Evolutionary conservation across 1,284 basidiomycete species (phyloP), one percentile per base, ranked within the genome.

Genomic region (Ceratobasidium sp.): DNA sequence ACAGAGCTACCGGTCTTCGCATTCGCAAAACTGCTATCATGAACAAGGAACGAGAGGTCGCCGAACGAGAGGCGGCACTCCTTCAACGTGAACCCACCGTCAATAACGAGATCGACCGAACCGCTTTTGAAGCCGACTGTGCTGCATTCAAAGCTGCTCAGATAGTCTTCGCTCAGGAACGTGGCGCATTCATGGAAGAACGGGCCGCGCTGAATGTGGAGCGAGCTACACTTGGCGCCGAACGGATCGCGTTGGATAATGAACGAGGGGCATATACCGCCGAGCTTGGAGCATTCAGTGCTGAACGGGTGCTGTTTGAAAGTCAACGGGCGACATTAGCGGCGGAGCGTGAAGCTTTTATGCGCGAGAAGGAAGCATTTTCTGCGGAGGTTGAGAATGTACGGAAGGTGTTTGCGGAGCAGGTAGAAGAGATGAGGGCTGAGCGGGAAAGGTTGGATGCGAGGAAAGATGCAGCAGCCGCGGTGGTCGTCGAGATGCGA

Each of bases 11-110:
- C 17, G 69, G 66, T 17, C 39, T 76, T 11, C 76, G 61, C 26
- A 51, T 84, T 15, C 86, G 85, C 60, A 93, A 95, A 82, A 89
- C 88, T n/a, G 92, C 92, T n/a, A 81, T 94, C 4, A 76, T 79
- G 28, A 75, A 71, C 26, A 81, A 80, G 17, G 81, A 82, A 49
- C 75, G 78, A 13, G 77, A 79, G 56, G 75, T 84, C 17, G 81
- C 85, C 10, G 85, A 87, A 11, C 89, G 89, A 31, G 92, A 94
- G 83, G 81, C 86, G 0, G 82, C 85, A 0, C 80, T 93, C 2
- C 82, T 82, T 6, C 88, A 91, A 74, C 88, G 87, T 42, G 91
- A 93, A 82, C 82, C 85, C 2, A 86, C 86, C 6, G 80, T 92
- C 6, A 80, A 82, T 0, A 80, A 85, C 0, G 63, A 88, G 6